These are phyloP conservation scores for Sungouiella blattae DNA, from an alignment of 805 yeast genomes.

Conservation along the genomic window DNA sequence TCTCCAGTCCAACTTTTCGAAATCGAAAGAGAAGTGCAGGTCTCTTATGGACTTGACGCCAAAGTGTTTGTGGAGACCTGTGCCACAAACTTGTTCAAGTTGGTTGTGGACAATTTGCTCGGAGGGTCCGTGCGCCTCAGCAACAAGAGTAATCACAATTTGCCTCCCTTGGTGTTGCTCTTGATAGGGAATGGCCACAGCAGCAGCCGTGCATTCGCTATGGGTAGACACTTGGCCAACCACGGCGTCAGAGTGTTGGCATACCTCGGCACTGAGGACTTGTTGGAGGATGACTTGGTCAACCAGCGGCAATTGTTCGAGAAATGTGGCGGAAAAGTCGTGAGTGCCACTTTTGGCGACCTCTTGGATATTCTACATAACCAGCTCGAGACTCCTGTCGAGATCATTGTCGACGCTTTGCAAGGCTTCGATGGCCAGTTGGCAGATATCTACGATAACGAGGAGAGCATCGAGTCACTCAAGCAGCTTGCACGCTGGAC, in stretches of 20 bases:
- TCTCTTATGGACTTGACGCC: conserved; percentile 47
- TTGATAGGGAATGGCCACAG: conserved; percentile 73
- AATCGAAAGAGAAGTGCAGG: conserved; percentile 58
- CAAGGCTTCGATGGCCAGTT: conserved; percentile 78
- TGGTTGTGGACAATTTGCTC: conserved; percentile 52
- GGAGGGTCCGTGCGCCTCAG: conserved; percentile 68
- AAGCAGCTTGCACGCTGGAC: conserved; percentile 62
- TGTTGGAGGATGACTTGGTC: conserved; percentile 41
- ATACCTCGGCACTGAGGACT: conserved; percentile 34
- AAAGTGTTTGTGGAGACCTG: conserved; percentile 58
- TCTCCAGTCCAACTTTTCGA: conserved; percentile 79
- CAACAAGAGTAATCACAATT: conserved; percentile 60
- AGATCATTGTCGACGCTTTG: conserved; percentile 75
- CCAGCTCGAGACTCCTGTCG: conserved; percentile 69
- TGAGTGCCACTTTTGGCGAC: conserved; percentile 30
- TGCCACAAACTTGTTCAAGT: conserved; percentile 59
- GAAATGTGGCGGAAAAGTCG: conserved; percentile 64
- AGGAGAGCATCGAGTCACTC: conserved; percentile 36
- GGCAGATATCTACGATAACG: conserved; percentile 47
- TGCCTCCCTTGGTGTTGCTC: conserved; percentile 72
- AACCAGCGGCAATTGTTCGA: conserved; percentile 55
- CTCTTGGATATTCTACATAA: conserved; percentile 35
- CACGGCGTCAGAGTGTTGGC: conserved; percentile 70
- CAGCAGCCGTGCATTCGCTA: conserved; percentile 71
- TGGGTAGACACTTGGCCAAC: conserved; percentile 75